Percentiles rank a stretch among this genome's conserved stretches.
These are phyloP conservation scores for Neoboletus brunneissimus DNA, from an alignment of 768 basidiomycete species.

Conservation along the genomic window DNA sequence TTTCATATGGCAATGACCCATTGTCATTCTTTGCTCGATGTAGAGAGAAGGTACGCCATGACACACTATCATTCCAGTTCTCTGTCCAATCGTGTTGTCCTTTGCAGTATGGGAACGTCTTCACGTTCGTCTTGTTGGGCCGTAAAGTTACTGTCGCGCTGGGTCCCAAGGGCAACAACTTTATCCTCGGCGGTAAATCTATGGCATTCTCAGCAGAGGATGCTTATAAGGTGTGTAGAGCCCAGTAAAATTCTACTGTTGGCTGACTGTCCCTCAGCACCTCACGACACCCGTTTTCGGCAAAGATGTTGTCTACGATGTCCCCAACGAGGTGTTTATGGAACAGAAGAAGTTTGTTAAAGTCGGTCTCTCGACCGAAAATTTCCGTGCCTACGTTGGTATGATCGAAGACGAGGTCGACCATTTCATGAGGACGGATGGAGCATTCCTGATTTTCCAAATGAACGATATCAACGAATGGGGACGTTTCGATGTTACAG, in stretches of 20 bases:
- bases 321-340: slow-evolving; percentile 95
- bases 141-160: slow-evolving; percentile 88
- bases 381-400: slow-evolving; percentile 79
- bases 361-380: slow-evolving; percentile 88
- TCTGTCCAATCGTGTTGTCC: background rate
- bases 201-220: slow-evolving; percentile 93
- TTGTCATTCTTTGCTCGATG: slow-evolving; percentile 81
- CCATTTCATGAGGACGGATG: slow-evolving; percentile 65
- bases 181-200: slow-evolving; percentile 91
- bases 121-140: slow-evolving; percentile 91
- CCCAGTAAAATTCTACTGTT: background rate
- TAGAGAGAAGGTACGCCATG: slow-evolving; percentile 66
- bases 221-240: slow-evolving; percentile 75
- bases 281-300: slow-evolving; percentile 95
- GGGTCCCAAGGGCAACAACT: slow-evolving; percentile 90
- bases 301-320: slow-evolving; percentile 95
- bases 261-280: slow-evolving; percentile 47
- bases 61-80: background rate
- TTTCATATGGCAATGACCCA: slow-evolving; percentile 89
- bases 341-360: slow-evolving; percentile 99
- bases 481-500: slow-evolving; percentile 73
- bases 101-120: slow-evolving; percentile 89
- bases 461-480: slow-evolving; percentile 68
- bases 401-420: slow-evolving; percentile 78
- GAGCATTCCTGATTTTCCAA: slow-evolving; percentile 60